Base-by-base conservation (phyloP, 495 filamentous ascomycete genomes). In the Annulohypoxylon stygium region DNA sequence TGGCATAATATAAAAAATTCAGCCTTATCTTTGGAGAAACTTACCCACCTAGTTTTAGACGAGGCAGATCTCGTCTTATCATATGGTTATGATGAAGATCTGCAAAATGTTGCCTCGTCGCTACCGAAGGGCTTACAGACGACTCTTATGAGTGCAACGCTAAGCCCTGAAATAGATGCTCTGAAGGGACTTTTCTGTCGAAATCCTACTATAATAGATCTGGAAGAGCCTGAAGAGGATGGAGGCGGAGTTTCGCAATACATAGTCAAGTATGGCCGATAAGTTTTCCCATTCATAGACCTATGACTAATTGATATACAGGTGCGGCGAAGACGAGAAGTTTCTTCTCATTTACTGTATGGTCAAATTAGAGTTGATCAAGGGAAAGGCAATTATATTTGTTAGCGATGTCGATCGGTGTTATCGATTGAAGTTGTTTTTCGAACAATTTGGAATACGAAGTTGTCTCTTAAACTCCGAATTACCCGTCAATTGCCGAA, bases 381-480 rank as follows among this genome's bases (percentile, higher is more conserved):
- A 97, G 80, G 96, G 97, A 47, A 97, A 98, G 79, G 91, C 90
- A 60, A 92, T 99, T 69, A 90, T 98, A 61, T 99, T 98, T 75
- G 97, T 98, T 2, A 91, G 88, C 26, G 95, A 98, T 71, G 90
- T 97, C 60, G 97, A 98, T 78, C 88, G 96, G 64, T 94, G 92
- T 73, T 99, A 99, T 81, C 88, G 97, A 33, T 83, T 98, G 34
- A 98, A 98, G 82, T 87, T 99, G 9, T 98, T 96, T 78, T 87
- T 99, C 12, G 97, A 98, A 79, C 97, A 98, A 76, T 98, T 99
- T 73, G 94, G 93, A 25, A 93, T 97, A 77, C 92, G 92, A 79
- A 93, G 91, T 78, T 98, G 95, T 80, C 91, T 99, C 11, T 84
- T 99, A 37, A 99, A 99, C 80, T 96, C 93, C 4, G 94, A 99